Evolutionary conservation across 352 stramenopile species (phyloP).

Genomic region (Globisporangium acanthophoron): DNA sequence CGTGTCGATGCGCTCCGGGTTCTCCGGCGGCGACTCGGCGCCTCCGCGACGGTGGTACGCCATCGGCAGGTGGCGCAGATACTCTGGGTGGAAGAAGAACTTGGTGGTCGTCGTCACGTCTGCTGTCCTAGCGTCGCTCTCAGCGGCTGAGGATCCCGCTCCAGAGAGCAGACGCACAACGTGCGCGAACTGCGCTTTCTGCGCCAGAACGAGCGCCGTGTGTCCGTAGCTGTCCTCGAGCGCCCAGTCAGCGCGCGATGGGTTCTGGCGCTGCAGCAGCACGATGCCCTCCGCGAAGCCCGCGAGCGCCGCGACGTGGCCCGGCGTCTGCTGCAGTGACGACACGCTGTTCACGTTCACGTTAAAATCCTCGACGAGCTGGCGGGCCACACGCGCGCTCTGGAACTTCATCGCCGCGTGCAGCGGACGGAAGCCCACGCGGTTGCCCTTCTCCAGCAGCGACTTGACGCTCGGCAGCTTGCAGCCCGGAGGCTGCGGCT

Average conservation of each 20-base stretch:
- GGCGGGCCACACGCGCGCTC: constrained; percentile 18
- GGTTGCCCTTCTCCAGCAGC: constrained; percentile 54
- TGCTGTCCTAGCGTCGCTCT: constrained; percentile 1
- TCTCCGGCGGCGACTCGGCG: constrained; percentile 85
- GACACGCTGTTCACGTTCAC: constrained; percentile 46
- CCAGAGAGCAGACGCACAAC: constrained; percentile 24
- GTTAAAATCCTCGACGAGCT: constrained; percentile 28
- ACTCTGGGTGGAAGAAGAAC: constrained; percentile 79
- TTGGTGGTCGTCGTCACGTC: constrained; percentile 19
- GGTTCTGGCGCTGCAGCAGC: constrained; percentile 29
- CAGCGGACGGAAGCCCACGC: constrained; percentile 54
- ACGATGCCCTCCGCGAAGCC: constrained; percentile 37
- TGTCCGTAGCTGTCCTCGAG: constrained; percentile 37
- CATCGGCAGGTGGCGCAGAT: constrained; percentile 73
- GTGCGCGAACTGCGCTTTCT: constrained; percentile 27
- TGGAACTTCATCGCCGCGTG: constrained; percentile 69
- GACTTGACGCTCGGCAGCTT: constrained; percentile 24
- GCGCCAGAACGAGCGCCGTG: constrained; percentile 46
- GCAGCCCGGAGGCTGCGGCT: constrained; percentile 10
- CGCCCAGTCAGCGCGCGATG: constrained; percentile 20
- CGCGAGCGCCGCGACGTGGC: constrained; percentile 57
- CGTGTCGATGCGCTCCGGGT: constrained; percentile 83
- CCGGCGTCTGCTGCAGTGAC: constrained; percentile 53
- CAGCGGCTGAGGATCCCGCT: not conserved
- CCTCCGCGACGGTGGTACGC: constrained; percentile 53